Percentiles rank a stretch among this genome's conserved stretches.
Evolutionary conservation across 2,329 filamentous ascomycete species (phyloP).

Genomic region (Neofusicoccum cordaticola): DNA sequence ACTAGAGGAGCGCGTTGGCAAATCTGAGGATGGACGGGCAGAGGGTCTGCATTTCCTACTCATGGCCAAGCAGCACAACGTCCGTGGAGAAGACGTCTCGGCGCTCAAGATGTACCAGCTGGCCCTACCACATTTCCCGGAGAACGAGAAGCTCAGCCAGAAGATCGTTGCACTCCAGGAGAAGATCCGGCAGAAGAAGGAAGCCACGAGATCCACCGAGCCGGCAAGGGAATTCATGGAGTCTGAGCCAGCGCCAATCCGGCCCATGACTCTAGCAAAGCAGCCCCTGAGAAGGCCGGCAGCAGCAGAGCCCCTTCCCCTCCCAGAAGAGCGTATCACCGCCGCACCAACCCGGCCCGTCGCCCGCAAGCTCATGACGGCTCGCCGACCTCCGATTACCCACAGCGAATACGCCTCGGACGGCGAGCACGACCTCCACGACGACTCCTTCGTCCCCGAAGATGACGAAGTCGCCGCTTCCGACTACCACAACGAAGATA

Average conservation of each 20-base stretch:
- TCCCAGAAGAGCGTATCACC: slow-evolving; percentile 33
- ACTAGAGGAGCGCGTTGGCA: slow-evolving; percentile 80
- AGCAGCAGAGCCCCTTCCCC: slow-evolving; percentile 17
- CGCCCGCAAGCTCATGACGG: not conserved
- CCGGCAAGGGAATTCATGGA: not conserved
- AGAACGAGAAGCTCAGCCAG: slow-evolving; percentile 68
- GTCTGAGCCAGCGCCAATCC: not conserved
- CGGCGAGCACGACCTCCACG: not conserved
- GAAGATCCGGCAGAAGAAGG: slow-evolving; percentile 44
- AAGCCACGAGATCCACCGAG: slow-evolving; percentile 22
- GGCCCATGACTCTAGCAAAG: slow-evolving; percentile 13
- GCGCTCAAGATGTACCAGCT: slow-evolving; percentile 84
- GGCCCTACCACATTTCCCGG: slow-evolving; percentile 80
- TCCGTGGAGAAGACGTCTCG: slow-evolving; percentile 72
- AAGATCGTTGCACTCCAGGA: slow-evolving; percentile 57
- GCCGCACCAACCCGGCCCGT: slow-evolving; percentile 26
- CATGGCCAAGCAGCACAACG: slow-evolving; percentile 90
- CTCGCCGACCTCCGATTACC: not conserved
- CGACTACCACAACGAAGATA: slow-evolving; percentile 34
- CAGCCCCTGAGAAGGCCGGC: slow-evolving; percentile 10
- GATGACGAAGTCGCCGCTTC: slow-evolving; percentile 29
- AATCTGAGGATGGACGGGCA: slow-evolving; percentile 66
- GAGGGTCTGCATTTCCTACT: slow-evolving; percentile 82
- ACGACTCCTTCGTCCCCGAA: slow-evolving; percentile 16
- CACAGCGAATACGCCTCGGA: not conserved